phyloP scores from a whole-genome alignment of 2,329 filamentous ascomycete species.

The Plectosphaerella cucumerina region DNA sequence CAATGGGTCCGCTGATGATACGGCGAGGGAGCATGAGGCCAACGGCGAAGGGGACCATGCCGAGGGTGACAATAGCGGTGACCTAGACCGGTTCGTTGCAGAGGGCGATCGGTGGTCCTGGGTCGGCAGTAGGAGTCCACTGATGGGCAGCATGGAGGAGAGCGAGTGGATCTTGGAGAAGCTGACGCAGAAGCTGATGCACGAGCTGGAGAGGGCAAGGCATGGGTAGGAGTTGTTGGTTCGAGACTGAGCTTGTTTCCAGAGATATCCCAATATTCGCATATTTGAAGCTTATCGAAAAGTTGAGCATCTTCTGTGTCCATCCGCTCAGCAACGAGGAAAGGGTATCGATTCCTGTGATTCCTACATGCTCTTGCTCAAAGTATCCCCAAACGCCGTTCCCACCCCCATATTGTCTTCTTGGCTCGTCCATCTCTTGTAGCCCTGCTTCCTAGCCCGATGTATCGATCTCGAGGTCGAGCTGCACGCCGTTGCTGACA shows the following conservation, averaged over 20 bases:
- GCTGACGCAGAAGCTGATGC: slow-evolving; percentile 53
- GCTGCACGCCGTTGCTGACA: slow-evolving; percentile 82
- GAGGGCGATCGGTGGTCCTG: slow-evolving; percentile 59
- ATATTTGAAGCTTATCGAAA: too few species aligned
- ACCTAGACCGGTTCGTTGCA: slow-evolving; percentile 19
- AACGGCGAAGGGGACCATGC: slow-evolving; percentile 10
- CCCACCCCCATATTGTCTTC: too few species aligned
- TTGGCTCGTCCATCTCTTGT: too few species aligned
- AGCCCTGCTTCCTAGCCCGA: slow-evolving; percentile 41
- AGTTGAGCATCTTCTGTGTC: too few species aligned
- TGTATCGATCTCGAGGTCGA: slow-evolving; percentile 59
- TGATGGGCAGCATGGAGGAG: slow-evolving; percentile 66
- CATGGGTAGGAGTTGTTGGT: slow-evolving; percentile 2
- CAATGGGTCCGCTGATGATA: neutral
- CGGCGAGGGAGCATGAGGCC: slow-evolving; percentile 6
- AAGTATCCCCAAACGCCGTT: too few species aligned
- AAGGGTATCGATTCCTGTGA: too few species aligned
- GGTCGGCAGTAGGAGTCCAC: slow-evolving; percentile 64
- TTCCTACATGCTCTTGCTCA: too few species aligned
- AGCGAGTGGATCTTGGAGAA: slow-evolving; percentile 70
- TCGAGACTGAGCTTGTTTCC: too few species aligned
- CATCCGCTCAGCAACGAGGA: too few species aligned
- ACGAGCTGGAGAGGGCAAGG: slow-evolving; percentile 39
- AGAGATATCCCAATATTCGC: too few species aligned
- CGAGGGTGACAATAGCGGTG: neutral